phyloP scores from a whole-genome alignment of 2,329 filamentous ascomycete species.

The Penicillium sp. region DNA sequence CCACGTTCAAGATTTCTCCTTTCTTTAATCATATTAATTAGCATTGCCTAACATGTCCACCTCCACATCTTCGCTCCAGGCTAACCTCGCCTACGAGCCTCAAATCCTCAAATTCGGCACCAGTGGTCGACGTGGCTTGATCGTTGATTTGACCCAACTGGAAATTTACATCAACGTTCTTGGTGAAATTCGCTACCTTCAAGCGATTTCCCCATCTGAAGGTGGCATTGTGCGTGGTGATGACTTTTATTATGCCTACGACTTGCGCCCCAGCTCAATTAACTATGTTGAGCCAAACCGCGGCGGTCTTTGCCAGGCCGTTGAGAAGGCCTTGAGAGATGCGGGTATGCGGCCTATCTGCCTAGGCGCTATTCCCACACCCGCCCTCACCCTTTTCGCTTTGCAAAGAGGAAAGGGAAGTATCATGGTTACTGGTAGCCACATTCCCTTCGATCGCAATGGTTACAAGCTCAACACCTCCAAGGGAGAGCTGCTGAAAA shows the following conservation, averaged over 20 bases:
- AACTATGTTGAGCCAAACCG: slow-evolving; percentile 29
- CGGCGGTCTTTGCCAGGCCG: slow-evolving; percentile 32
- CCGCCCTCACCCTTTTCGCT: slow-evolving; percentile 31
- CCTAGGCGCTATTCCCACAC: slow-evolving; percentile 34
- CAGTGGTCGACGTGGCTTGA: slow-evolving; percentile 33
- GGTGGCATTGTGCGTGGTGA: slow-evolving; percentile 32
- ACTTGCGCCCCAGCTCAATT: slow-evolving; percentile 35
- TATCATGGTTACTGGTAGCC: slow-evolving; percentile 38
- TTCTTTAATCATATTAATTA: background rate
- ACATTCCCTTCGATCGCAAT: slow-evolving; percentile 38
- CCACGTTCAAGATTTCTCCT: background rate
- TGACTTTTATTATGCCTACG: slow-evolving; percentile 34
- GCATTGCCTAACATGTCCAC: background rate
- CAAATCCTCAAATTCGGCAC: slow-evolving; percentile 36
- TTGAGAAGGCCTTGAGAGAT: slow-evolving; percentile 31
- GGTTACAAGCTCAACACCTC: slow-evolving; percentile 38
- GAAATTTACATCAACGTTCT: slow-evolving; percentile 37
- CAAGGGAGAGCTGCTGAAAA: slow-evolving; percentile 34
- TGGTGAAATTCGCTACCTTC: slow-evolving; percentile 34
- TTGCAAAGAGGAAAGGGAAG: slow-evolving; percentile 31
- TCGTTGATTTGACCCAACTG: slow-evolving; percentile 34
- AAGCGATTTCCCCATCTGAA: slow-evolving; percentile 23
- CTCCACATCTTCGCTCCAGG: background rate
- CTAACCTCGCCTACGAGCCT: slow-evolving; percentile 26
- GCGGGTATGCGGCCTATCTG: slow-evolving; percentile 31